A percentile compares a stretch with the other conserved stretches of the same genome.
Conservation (phyloP, 1,284 basidiomycete species). For the Rhodotorula glutinis region DNA sequence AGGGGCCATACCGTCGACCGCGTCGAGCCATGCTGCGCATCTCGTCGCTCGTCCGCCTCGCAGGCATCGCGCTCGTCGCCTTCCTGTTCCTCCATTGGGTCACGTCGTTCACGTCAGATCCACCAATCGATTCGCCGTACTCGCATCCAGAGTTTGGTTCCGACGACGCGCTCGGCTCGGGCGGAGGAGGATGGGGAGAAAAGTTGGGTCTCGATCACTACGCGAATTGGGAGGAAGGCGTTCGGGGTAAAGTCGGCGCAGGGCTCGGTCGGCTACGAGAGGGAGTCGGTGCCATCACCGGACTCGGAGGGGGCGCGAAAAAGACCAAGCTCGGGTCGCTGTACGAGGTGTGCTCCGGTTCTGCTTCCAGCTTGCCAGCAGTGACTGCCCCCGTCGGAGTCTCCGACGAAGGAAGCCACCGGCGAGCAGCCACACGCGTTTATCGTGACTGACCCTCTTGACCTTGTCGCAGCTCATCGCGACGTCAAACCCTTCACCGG, state of each 20-base stretch:
- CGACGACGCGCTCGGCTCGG: neutral
- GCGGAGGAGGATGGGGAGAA: constrained; percentile 25
- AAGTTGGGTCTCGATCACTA: constrained; percentile 36
- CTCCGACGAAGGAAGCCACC: too few species aligned
- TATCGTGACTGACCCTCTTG: too few species aligned
- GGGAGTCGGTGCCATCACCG: constrained; percentile 30
- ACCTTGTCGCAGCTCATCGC: constrained; percentile 30
- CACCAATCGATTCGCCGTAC: neutral
- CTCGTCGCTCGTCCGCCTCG: constrained; percentile 21
- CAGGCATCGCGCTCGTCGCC: constrained; percentile 3
- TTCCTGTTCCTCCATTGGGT: constrained; percentile 34
- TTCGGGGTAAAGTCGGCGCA: constrained; percentile 24
- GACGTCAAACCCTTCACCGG: constrained; percentile 33
- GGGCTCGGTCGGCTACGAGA: constrained; percentile 23
- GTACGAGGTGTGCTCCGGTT: constrained; percentile 30
- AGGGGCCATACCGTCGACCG: constrained; percentile 9
- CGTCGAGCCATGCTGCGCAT: constrained; percentile 9
- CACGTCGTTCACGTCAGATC: constrained; percentile 18
- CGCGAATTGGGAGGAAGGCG: constrained; percentile 36
- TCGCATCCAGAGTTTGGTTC: neutral
- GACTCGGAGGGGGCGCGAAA: constrained; percentile 12
- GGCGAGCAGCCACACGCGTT: too few species aligned
- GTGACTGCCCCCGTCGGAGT: neutral
- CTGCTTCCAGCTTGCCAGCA: neutral
- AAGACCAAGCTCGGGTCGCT: constrained; percentile 31